Conservation (phyloP, 2,329 filamentous ascomycete species). For the Ceratocystis harringtonii region DNA sequence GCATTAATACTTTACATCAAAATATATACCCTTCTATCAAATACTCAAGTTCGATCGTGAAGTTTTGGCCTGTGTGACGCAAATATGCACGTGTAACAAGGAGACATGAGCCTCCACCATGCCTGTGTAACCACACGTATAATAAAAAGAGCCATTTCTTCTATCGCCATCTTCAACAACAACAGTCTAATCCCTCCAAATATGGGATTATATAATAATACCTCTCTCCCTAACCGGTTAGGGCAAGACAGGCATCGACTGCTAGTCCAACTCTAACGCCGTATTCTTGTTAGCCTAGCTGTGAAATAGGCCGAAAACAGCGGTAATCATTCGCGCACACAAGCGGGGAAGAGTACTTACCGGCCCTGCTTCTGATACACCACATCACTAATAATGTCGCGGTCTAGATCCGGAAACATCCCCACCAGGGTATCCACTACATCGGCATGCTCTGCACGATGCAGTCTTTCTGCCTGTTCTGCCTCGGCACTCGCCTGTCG, state of each 20-base stretch:
- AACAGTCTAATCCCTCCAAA: background rate
- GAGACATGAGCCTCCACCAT: background rate
- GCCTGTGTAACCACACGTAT: background rate
- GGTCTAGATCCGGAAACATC: constrained; percentile 94
- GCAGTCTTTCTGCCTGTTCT: constrained; percentile 71
- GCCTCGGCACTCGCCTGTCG: constrained; percentile 80
- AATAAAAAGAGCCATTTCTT: background rate
- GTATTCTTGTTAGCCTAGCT: constrained; percentile 19
- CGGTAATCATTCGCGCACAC: background rate
- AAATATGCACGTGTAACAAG: background rate
- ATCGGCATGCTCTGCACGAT: constrained; percentile 71
- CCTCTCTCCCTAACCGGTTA: constrained; percentile 31
- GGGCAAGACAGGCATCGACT: constrained; percentile 71
- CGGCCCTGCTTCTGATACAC: constrained; percentile 89
- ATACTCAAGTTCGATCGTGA: background rate
- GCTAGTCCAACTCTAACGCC: constrained; percentile 56
- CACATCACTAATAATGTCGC: constrained; percentile 90
- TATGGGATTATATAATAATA: background rate
- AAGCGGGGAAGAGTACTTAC: constrained; percentile 36
- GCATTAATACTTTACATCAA: constrained; percentile 5
- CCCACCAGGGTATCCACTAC: constrained; percentile 86
- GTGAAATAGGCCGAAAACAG: constrained; percentile 11
- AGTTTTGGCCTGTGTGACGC: background rate
- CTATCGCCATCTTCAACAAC: background rate
- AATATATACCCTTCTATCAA: constrained; percentile 6